These are phyloP conservation scores for Rhododendron simsii DNA, from an alignment of 148 eudicot species.

Conservation along the genomic window DNA sequence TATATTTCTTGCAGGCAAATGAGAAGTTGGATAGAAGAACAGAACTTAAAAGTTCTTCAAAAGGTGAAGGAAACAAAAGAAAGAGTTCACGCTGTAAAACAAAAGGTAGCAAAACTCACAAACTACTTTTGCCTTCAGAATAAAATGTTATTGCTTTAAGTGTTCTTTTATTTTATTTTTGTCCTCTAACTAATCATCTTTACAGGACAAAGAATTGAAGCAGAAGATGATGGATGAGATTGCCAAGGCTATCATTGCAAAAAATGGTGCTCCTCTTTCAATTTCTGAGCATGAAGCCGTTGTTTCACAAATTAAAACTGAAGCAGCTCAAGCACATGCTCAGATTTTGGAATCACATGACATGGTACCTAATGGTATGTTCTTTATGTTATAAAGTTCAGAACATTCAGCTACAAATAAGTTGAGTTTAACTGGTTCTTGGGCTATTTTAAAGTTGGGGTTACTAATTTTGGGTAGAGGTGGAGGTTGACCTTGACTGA, in stretches of 20 bases:
- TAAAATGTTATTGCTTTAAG: neutral
- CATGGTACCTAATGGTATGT: constrained; percentile 53
- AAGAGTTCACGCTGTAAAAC: constrained; percentile 46
- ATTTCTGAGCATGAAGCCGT: constrained; percentile 61
- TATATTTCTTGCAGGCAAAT: constrained; percentile 35
- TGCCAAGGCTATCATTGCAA: constrained; percentile 46
- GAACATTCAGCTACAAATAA: neutral
- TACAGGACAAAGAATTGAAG: constrained; percentile 59
- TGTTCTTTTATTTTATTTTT: no score
- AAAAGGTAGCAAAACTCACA: constrained; percentile 42
- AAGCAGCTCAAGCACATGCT: constrained; percentile 54
- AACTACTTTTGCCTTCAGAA: neutral
- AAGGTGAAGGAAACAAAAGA: constrained; percentile 67
- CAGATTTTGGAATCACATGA: constrained; percentile 45
- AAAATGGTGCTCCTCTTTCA: constrained; percentile 51
- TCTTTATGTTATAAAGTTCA: neutral
- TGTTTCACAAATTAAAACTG: constrained; percentile 43
- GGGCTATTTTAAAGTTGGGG: neutral
- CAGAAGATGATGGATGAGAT: constrained; percentile 57
- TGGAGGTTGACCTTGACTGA: neutral
- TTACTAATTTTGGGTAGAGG: neutral
- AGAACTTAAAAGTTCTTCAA: constrained; percentile 33
- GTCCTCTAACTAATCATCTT: neutral
- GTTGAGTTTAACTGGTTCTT: neutral
- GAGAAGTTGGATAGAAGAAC: constrained; percentile 68